Percentiles rank a stretch among this genome's conserved stretches.
Conservation (phyloP, 441 rosid species). For the Cnidoscolus chayamansa region DNA sequence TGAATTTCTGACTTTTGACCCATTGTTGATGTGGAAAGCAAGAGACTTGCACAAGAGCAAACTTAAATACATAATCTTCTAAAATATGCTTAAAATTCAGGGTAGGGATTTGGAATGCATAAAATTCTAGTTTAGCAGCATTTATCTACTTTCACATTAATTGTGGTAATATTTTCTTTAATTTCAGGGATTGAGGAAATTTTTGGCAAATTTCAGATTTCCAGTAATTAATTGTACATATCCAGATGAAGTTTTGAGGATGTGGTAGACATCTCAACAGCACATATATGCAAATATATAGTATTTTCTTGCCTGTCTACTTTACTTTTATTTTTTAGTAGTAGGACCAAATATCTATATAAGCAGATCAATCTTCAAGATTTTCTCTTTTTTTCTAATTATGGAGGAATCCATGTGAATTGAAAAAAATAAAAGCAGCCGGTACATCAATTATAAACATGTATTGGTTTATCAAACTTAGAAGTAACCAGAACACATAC, state of each 20-base stretch:
- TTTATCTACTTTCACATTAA: too few species aligned
- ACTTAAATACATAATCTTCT: not conserved
- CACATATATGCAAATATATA: not conserved
- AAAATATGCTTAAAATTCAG: not conserved
- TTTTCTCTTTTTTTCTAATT: not conserved
- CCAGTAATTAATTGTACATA: not conserved
- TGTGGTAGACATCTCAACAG: not conserved
- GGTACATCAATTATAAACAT: not conserved
- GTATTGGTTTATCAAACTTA: not conserved
- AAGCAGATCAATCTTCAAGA: not conserved
- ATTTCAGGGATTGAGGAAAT: too few species aligned
- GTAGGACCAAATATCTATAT: not conserved
- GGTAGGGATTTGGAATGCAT: not conserved
- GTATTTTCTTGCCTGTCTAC: not conserved
- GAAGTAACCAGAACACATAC: constrained; percentile 3
- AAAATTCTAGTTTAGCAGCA: not conserved
- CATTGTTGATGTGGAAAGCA: not conserved
- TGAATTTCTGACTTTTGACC: not conserved
- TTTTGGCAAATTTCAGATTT: not conserved
- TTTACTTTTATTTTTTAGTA: not conserved
- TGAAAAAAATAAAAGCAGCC: not conserved
- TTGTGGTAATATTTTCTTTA: too few species aligned
- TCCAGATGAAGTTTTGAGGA: not conserved
- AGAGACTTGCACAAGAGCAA: not conserved
- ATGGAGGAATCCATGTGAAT: not conserved